Conservation (phyloP, 1,139 yeast species). For the Candida neerlandica region DNA sequence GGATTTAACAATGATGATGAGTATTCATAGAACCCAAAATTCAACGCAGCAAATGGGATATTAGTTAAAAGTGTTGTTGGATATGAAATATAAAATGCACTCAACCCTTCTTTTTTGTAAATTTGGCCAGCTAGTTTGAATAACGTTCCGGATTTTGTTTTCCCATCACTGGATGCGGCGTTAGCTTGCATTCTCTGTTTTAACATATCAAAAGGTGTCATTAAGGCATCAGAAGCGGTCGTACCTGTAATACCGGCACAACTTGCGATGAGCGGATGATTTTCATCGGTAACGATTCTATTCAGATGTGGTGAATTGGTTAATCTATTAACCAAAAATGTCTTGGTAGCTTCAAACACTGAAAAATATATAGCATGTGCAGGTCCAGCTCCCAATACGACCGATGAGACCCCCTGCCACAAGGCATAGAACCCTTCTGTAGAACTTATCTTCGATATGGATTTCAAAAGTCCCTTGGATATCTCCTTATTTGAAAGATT, state of each 20-base stretch:
- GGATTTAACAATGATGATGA: conserved; percentile 81
- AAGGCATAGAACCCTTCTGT: conserved; percentile 89
- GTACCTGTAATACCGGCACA: conserved; percentile 95
- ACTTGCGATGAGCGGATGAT: conserved; percentile 81
- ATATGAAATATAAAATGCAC: conserved; percentile 87
- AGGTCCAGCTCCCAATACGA: conserved; percentile 98
- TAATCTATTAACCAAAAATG: conserved; percentile 48
- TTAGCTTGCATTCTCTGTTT: conserved; percentile 67
- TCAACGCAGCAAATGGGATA: conserved; percentile 94
- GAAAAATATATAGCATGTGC: conserved; percentile 98
- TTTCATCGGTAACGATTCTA: conserved; percentile 58
- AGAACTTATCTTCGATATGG: conserved; percentile 75
- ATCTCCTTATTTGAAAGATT: conserved; percentile 43
- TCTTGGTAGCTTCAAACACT: conserved; percentile 89
- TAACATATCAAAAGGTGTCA: conserved; percentile 97
- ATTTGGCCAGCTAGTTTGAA: conserved; percentile 49
- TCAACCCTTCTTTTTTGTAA: conserved; percentile 73
- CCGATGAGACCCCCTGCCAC: conserved; percentile 95
- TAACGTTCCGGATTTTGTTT: conserved; percentile 28
- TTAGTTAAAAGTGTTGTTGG: conserved; percentile 94
- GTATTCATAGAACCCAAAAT: conserved; percentile 91
- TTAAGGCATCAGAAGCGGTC: conserved; percentile 87
- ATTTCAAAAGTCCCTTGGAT: conserved; percentile 49
- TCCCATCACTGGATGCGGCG: conserved; percentile 16
- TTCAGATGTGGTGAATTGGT: conserved; percentile 34